Evolutionary conservation across 116 monocot species (phyloP).

Genomic region (Cymodocea nodosa): DNA sequence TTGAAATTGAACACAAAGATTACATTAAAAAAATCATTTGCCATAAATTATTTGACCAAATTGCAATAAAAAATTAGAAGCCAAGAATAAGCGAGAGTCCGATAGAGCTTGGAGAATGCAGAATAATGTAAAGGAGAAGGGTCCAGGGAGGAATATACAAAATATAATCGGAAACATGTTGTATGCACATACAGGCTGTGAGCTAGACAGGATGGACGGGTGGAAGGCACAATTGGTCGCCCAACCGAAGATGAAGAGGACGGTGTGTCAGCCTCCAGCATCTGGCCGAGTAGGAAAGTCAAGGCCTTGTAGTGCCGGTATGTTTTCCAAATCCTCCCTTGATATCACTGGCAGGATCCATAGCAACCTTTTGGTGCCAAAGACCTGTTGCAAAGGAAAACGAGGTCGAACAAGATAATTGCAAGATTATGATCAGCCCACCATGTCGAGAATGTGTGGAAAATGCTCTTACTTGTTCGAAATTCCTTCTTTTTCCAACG

Average conservation of each 20-base stretch:
- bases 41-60: too few species aligned
- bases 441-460: not conserved
- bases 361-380: slow-evolving; percentile 59
- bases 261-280: slow-evolving; percentile 13
- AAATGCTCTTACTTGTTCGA: slow-evolving; percentile 53
- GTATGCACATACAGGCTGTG: too few species aligned
- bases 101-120: too few species aligned
- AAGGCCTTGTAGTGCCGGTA: slow-evolving; percentile 53
- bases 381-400: slow-evolving; percentile 44
- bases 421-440: not conserved
- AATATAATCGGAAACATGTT: not conserved
- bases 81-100: too few species aligned
- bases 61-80: too few species aligned
- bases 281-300: slow-evolving; percentile 60
- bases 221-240: too few species aligned
- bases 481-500: slow-evolving; percentile 61
- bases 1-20: too few species aligned
- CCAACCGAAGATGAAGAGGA: too few species aligned
- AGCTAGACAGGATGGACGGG: too few species aligned
- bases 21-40: too few species aligned
- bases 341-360: slow-evolving; percentile 76
- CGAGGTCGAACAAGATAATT: not conserved
- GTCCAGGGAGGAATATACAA: not conserved
- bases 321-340: slow-evolving; percentile 39
- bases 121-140: not conserved